Base-by-base conservation (phyloP, 1,284 basidiomycete genomes). In the Ustilago curta region DNA sequence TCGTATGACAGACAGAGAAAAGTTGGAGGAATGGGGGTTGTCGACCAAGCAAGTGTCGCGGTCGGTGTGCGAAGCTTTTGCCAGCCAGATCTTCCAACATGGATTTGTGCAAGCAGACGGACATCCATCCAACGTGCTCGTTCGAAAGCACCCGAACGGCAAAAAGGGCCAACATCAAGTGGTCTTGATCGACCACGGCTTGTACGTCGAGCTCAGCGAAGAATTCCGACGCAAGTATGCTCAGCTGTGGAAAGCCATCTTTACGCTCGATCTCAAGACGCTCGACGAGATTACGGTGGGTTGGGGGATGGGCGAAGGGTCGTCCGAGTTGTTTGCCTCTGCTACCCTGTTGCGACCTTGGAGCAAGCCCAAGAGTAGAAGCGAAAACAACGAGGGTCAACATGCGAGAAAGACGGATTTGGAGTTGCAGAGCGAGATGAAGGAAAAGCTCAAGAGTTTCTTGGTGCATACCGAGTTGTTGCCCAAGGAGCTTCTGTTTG, bases 91-190 rank as follows among this genome's bases (percentile, higher is more conserved):
- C 52, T 82, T 82, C 57, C 78, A 81, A 53, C 75, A 80, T 49
- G 81, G 81, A 2, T 77, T 80, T 37, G 72, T 82, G 2, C 81
- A 82, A 45, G 79, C 79, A 1, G 79, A 82, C 48, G 80, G 80
- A 1, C 80, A 82, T 57, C 70, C 76, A 9, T 59, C 52, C 42
- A 82, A 82, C 51, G 72, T 82, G 16, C 50, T 82, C 3, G 79
- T 82, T 12, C 51, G 81, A 7, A 56, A 65, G 19, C 79, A 82
- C 65, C 81, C 81, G 1, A 74, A 78, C 45, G 79, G 71, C 23
- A 70, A 64, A 42, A 67, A 67, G 48, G 76, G 76, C 0, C 66
- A 67, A 50, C 78, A 81, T 47, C 81, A 82, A 49, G 70, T 82
- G 37, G 70, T 81, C 6, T 59, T 82, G 8, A 81, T 82, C 65